These are phyloP conservation scores for Tricholoma saponaceum DNA, from an alignment of 768 basidiomycete genomes.

Conservation along the genomic window DNA sequence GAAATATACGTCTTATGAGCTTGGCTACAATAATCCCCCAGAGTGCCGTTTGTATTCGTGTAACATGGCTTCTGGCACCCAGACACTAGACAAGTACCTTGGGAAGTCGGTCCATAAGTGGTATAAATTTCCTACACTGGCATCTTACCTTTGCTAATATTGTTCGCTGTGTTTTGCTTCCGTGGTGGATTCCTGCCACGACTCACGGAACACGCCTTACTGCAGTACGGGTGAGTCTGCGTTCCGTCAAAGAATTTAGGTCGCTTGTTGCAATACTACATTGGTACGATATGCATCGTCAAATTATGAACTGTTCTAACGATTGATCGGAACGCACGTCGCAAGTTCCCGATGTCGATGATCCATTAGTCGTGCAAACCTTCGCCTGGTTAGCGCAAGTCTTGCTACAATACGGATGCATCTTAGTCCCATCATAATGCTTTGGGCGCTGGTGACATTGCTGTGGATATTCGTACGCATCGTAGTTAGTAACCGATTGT, in stretches of 20 bases:
- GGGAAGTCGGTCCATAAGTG: conserved; percentile 1
- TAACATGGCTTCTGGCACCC: conserved; percentile 45
- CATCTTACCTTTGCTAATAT: conserved; percentile 15
- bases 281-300: background rate
- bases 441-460: conserved; percentile 54
- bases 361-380: conserved; percentile 17
- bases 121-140: background rate
- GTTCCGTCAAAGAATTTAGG: conserved; percentile 59
- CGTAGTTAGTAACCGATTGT: conserved; percentile 2
- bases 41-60: conserved; percentile 33
- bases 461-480: conserved; percentile 24
- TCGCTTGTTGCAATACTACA: conserved; percentile 53
- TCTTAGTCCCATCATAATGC: conserved; percentile 50
- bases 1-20: conserved; percentile 43
- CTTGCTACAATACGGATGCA: conserved; percentile 57
- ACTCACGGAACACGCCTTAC: conserved; percentile 50
- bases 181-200: background rate
- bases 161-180: background rate
- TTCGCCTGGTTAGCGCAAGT: conserved; percentile 48
- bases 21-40: conserved; percentile 45
- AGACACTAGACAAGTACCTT: conserved; percentile 47
- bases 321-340: conserved; percentile 34
- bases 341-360: conserved; percentile 39
- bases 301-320: background rate
- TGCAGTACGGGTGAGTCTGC: conserved; percentile 57